Conservation (phyloP, 345 rosid genomes). For the Barbarea vulgaris region DNA sequence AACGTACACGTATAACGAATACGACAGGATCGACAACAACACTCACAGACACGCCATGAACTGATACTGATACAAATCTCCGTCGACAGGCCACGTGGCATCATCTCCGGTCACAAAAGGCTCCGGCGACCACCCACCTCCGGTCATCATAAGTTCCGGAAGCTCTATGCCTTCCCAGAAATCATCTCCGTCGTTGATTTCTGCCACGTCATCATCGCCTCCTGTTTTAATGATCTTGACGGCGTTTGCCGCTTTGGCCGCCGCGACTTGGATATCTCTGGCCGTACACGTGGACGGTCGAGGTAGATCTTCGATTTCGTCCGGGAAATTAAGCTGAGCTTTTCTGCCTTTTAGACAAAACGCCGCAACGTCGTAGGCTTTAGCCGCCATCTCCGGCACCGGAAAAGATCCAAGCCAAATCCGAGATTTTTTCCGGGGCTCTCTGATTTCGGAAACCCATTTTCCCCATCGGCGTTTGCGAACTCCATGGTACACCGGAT, state of each 20-base stretch:
- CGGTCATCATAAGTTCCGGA: conserved; percentile 57
- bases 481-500: conserved; percentile 71
- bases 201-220: conserved; percentile 23
- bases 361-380: conserved; percentile 84
- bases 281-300: conserved; percentile 59
- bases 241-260: conserved; percentile 68
- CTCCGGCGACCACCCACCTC: conserved; percentile 43
- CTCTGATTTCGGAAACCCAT: conserved; percentile 92
- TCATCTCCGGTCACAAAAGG: conserved; percentile 51
- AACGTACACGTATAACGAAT: conserved; percentile 35
- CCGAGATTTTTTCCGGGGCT: conserved; percentile 80
- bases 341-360: conserved; percentile 69
- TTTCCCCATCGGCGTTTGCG: conserved; percentile 87
- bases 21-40: conserved; percentile 33
- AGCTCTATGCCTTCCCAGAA: conserved; percentile 82
- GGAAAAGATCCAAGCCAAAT: conserved; percentile 91
- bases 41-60: conserved; percentile 57
- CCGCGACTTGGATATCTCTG: conserved; percentile 77
- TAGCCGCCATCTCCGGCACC: conserved; percentile 86
- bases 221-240: conserved; percentile 31
- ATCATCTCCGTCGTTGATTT: conserved; percentile 46
- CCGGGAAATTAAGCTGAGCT: conserved; percentile 84
- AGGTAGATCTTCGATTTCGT: conserved; percentile 64
- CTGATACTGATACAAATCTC: conserved; percentile 40
- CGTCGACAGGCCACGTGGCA: conserved; percentile 59